Evolutionary conservation across 2,329 filamentous ascomycete genomes (phyloP).

Genomic region (Tolypocladium pustulatum): DNA sequence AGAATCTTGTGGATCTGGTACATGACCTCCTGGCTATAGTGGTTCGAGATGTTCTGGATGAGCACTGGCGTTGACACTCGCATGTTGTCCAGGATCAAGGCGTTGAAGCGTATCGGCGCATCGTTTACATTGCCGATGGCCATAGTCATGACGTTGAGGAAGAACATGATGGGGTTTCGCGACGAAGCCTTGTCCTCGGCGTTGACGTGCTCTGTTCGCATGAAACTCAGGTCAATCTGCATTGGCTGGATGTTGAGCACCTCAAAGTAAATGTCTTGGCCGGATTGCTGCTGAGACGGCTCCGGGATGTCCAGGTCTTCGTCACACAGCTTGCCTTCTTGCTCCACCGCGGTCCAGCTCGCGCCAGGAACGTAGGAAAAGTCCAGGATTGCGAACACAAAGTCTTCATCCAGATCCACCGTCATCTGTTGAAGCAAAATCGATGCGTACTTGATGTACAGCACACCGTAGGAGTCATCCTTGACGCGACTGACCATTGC

Average conservation of each 20-base stretch:
- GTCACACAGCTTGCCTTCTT: slow-evolving; percentile 79
- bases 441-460: slow-evolving; percentile 98
- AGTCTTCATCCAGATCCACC: slow-evolving; percentile 93
- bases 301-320: slow-evolving; percentile 87
- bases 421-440: slow-evolving; percentile 96
- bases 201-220: slow-evolving; percentile 92
- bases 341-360: slow-evolving; percentile 57
- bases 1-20: slow-evolving; percentile 96
- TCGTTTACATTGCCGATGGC: slow-evolving; percentile 99
- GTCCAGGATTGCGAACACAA: slow-evolving; percentile 91
- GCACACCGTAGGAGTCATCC: slow-evolving; percentile 93
- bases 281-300: slow-evolving; percentile 70
- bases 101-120: slow-evolving; percentile 86
- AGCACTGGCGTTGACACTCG: slow-evolving; percentile 79
- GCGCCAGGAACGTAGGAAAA: slow-evolving; percentile 90
- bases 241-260: slow-evolving; percentile 94
- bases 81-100: slow-evolving; percentile 89
- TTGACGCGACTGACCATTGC: slow-evolving; percentile 89
- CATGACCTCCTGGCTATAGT: slow-evolving; percentile 94
- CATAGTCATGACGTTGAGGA: slow-evolving; percentile 98
- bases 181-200: slow-evolving; percentile 89
- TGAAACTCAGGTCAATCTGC: slow-evolving; percentile 94
- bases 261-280: slow-evolving; percentile 97
- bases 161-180: slow-evolving; percentile 94
- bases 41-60: slow-evolving; percentile 76